Evolutionary conservation across 306 rosid species (phyloP).

Genomic region (Vigna radiata): DNA sequence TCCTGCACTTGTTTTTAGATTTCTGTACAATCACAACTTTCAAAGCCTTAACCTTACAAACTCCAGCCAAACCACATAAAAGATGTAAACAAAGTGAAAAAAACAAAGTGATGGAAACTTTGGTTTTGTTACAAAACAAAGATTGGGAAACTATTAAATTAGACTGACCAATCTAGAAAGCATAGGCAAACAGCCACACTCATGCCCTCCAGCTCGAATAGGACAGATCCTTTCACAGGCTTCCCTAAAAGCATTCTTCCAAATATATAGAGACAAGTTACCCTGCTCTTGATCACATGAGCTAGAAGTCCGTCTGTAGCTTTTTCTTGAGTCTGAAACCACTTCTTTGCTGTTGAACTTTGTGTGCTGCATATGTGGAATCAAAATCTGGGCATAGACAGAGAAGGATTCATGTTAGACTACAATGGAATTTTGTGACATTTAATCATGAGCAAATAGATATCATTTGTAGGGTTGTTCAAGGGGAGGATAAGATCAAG

Average conservation of each 20-base stretch:
- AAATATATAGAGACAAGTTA: constrained; percentile 66
- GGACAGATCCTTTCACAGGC: constrained; percentile 82
- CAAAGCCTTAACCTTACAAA: too few species aligned
- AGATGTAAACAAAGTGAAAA: neutral
- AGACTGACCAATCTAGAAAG: constrained; percentile 67
- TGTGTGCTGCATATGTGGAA: constrained; percentile 82
- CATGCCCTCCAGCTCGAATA: constrained; percentile 78
- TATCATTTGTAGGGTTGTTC: constrained; percentile 8
- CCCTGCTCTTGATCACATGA: constrained; percentile 66
- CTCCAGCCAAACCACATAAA: neutral
- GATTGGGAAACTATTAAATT: neutral
- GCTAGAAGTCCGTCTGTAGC: constrained; percentile 52
- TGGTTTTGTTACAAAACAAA: neutral
- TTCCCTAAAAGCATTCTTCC: constrained; percentile 85
- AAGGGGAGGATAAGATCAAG: constrained; percentile 30
- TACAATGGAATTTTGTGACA: neutral
- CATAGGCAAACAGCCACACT: constrained; percentile 83
- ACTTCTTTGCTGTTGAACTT: constrained; percentile 40
- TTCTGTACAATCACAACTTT: too few species aligned
- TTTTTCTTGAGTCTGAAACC: constrained; percentile 57
- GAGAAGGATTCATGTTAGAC: constrained; percentile 38
- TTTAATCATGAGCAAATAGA: neutral
- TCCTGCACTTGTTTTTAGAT: too few species aligned
- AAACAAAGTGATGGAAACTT: neutral
- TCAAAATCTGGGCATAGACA: constrained; percentile 65